Percentiles rank a stretch among this genome's conserved stretches.
Conservation (phyloP, 768 basidiomycete species). For the Leucocoprinus birnbaumii region DNA sequence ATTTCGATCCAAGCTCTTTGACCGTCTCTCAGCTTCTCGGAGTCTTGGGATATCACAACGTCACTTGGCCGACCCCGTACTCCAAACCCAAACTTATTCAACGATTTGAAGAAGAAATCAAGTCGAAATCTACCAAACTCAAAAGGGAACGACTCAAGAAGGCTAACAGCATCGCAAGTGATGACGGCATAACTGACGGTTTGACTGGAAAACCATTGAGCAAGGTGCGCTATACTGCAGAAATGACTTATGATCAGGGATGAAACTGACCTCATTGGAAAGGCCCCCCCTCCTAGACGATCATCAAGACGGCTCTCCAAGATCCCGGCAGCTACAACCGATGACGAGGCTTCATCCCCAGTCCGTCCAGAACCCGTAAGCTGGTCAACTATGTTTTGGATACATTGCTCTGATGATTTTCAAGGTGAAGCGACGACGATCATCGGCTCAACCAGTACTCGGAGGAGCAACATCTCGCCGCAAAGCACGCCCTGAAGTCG, state of each 20-base stretch:
- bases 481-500: constrained; percentile 34
- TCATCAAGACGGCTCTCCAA: constrained; percentile 67
- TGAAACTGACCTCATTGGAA: neutral
- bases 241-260: neutral
- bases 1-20: constrained; percentile 70
- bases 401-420: neutral
- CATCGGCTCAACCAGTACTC: constrained; percentile 72
- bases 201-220: constrained; percentile 70
- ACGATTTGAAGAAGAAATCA: constrained; percentile 78
- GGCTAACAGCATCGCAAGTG: constrained; percentile 71
- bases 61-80: constrained; percentile 71
- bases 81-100: constrained; percentile 76
- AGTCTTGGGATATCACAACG: constrained; percentile 72
- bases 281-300: constrained; percentile 37
- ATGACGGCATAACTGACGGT: constrained; percentile 81
- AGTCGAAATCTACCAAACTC: constrained; percentile 50
- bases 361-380: constrained; percentile 54
- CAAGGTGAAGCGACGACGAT: constrained; percentile 66
- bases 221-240: constrained; percentile 34
- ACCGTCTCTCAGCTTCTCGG: constrained; percentile 83
- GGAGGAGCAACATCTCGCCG: constrained; percentile 44
- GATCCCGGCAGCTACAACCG: constrained; percentile 33
- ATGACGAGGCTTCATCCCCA: constrained; percentile 36
- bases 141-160: constrained; percentile 63
- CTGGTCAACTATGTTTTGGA: constrained; percentile 28